Conservation (phyloP, 768 basidiomycete genomes). For the Termitomyces sp. region DNA sequence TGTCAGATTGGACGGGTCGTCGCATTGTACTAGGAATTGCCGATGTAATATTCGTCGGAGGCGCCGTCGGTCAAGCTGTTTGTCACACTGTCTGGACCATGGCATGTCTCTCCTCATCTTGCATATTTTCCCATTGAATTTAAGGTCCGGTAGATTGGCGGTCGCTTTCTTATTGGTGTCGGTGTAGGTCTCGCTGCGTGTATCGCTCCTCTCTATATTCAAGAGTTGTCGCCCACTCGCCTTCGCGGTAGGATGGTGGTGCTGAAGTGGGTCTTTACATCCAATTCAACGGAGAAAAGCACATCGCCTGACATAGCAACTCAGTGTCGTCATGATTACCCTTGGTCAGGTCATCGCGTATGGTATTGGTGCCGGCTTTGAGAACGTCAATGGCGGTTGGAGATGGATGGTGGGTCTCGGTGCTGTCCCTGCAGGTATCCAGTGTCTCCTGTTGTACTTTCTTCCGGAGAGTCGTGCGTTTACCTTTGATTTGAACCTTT, state of each 20-base stretch:
- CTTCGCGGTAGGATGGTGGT: slow-evolving; percentile 76
- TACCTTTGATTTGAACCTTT: not conserved
- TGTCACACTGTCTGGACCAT: slow-evolving; percentile 67
- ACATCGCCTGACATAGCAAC: not conserved
- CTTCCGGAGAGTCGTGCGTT: slow-evolving; percentile 75
- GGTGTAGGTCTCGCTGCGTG: slow-evolving; percentile 76
- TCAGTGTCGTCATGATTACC: slow-evolving; percentile 70
- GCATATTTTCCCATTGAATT: not conserved
- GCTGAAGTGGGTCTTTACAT: slow-evolving; percentile 39
- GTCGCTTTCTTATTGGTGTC: slow-evolving; percentile 69
- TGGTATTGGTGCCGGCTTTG: slow-evolving; percentile 65
- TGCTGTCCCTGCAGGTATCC: slow-evolving; percentile 59
- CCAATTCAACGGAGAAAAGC: not conserved
- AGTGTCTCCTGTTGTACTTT: slow-evolving; percentile 53
- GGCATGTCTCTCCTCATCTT: slow-evolving; percentile 29
- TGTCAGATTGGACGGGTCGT: slow-evolving; percentile 69
- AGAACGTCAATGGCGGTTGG: slow-evolving; percentile 59
- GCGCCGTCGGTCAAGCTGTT: slow-evolving; percentile 66
- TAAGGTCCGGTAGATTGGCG: slow-evolving; percentile 41
- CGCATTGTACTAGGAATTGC: slow-evolving; percentile 59
- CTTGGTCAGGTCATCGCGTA: slow-evolving; percentile 78
- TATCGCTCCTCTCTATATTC: slow-evolving; percentile 78
- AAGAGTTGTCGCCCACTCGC: slow-evolving; percentile 73
- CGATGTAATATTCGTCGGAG: slow-evolving; percentile 69
- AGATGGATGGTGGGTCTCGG: slow-evolving; percentile 82